Evolutionary conservation across 495 filamentous ascomycete species (phyloP).

Genomic region (Penicillium longicatenatum): DNA sequence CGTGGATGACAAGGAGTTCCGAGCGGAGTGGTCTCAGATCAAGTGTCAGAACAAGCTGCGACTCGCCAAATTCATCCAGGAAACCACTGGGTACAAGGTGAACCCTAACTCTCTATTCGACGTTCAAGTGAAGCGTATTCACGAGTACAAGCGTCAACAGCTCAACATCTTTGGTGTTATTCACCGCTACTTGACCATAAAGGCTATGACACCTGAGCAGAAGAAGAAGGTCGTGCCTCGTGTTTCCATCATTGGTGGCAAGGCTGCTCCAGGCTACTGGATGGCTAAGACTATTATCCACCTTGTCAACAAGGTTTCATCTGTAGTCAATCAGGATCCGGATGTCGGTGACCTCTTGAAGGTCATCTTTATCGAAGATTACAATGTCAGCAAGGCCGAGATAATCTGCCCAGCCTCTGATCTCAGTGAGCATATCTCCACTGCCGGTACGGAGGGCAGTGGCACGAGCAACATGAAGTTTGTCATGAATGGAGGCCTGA

Average conservation of each 20-base stretch:
- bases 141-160: conserved; percentile 99
- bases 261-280: conserved; percentile 98
- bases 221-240: conserved; percentile 87
- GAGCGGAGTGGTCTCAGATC: conserved; percentile 88
- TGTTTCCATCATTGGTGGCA: conserved; percentile 96
- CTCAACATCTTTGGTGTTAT: conserved; percentile 99
- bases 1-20: conserved; percentile 84
- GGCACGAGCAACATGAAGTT: conserved; percentile 95
- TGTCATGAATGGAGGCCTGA: conserved; percentile 92
- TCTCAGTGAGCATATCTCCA: conserved; percentile 98
- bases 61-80: conserved; percentile 87
- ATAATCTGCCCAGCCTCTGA: conserved; percentile 94
- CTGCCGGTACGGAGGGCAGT: conserved; percentile 84
- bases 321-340: conserved; percentile 87
- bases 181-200: conserved; percentile 88
- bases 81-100: conserved; percentile 73
- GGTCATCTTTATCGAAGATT: conserved; percentile 96
- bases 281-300: conserved; percentile 99
- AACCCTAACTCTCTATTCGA: conserved; percentile 91
- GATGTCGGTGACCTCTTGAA: conserved; percentile 94
- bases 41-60: conserved; percentile 78
- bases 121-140: conserved; percentile 97
- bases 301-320: conserved; percentile 87
- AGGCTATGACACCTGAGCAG: conserved; percentile 79
- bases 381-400: conserved; percentile 99